These are phyloP conservation scores for Taiwanofungus camphoratus DNA, from an alignment of 1,284 basidiomycete genomes.

Conservation along the genomic window DNA sequence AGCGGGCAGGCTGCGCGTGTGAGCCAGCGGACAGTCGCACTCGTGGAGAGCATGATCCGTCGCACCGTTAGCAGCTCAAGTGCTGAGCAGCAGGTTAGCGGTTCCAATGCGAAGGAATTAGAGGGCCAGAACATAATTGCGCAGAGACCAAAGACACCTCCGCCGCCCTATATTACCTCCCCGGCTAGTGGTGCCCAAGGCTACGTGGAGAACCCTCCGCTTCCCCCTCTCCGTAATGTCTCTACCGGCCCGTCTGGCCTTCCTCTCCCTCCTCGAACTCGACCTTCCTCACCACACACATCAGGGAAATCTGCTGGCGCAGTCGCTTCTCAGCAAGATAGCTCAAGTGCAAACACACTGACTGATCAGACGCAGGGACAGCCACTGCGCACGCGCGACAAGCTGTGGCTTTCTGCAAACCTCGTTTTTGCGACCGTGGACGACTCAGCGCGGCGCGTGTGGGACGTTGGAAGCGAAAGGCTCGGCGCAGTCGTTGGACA, in stretches of 20 bases:
- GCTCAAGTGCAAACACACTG: background rate
- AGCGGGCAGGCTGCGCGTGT: slow-evolving; percentile 64
- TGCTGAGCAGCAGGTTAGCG: slow-evolving; percentile 5
- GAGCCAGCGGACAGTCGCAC: slow-evolving; percentile 54
- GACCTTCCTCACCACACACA: slow-evolving; percentile 5
- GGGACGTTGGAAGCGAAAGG: slow-evolving; percentile 52
- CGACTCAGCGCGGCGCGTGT: slow-evolving; percentile 53
- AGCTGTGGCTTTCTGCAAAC: slow-evolving; percentile 62
- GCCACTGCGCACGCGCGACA: slow-evolving; percentile 30
- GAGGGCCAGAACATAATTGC: no score
- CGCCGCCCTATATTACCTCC: background rate
- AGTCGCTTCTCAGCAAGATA: no score
- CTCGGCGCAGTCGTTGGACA: slow-evolving; percentile 56
- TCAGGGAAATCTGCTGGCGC: slow-evolving; percentile 10
- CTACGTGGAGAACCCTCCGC: slow-evolving; percentile 14
- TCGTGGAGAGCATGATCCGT: slow-evolving; percentile 59
- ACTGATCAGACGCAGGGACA: slow-evolving; percentile 2
- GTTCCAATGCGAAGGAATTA: background rate
- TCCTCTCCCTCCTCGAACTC: slow-evolving; percentile 10
- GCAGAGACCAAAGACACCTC: background rate
- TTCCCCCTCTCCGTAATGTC: slow-evolving; percentile 17
- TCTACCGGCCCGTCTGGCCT: slow-evolving; percentile 6
- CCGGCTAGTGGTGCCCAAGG: background rate
- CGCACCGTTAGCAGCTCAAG: slow-evolving; percentile 33
- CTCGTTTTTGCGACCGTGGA: slow-evolving; percentile 71